Evolutionary conservation across 78 protist species (phyloP), one percentile per base, ranked within the genome.

Genomic region (Dictyostelium brefeldianum): DNA sequence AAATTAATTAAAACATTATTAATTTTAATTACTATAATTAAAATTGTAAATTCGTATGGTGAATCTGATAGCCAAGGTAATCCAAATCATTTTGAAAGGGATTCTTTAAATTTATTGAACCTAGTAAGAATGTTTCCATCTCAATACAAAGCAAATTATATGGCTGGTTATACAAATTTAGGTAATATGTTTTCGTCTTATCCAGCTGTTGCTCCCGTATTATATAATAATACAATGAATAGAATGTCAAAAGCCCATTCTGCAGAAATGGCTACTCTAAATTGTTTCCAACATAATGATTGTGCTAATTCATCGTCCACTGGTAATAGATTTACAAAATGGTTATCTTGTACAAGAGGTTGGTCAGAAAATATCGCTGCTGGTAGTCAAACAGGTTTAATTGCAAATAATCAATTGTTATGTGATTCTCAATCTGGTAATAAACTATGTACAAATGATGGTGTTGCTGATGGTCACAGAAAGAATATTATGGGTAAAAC

Each of bases 31-130:
- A 5, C 36, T 5, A 29, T 67, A 0, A 31, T 31, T 31, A 27
- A 29, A 67, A 31, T 0, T 15, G 75, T 67, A 4, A 15, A 50
- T 75, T 5, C 54, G 7, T 78, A 78, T 78, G 83, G 83, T 8
- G 83, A 78, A 36, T 22, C 70, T 27, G 83, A 78, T 78, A 29
- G 51, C 0, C 46, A 51, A 51, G 70, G 70, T 36, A 51, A 78
- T 31, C 83, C 83, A 54, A 54, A 62, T 56, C 36, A 29, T n/a
- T n/a, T 31, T 27, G 83, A 78, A 78, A 78, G 83, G 56, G 83
- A 78, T 20, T 27, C 62, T 1, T 27, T 29, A 6, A 54, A 20
- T 36, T 31, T 78, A 10, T 12, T 56, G 2, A 78, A 78, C 41
- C 22, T 54, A 3, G 79, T 22, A 22, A 36, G 79, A 46, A 73